Conservation (phyloP, 306 rosid species). For the Vigna reflexopilosa region DNA sequence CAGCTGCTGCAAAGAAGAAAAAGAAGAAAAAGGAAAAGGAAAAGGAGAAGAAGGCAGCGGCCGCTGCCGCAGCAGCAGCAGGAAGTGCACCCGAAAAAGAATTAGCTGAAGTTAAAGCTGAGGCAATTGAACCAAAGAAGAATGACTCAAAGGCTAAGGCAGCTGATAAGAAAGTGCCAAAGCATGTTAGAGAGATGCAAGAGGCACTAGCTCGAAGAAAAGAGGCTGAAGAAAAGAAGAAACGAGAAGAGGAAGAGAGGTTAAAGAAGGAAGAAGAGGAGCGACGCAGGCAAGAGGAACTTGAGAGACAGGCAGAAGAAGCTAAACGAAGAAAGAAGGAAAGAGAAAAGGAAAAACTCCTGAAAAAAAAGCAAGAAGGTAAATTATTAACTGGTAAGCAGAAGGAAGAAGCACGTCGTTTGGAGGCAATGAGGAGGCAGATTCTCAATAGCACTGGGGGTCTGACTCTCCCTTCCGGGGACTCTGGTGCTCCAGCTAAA, state of each 20-base stretch:
- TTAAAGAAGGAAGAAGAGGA: constrained; percentile 90
- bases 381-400: constrained; percentile 76
- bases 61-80: constrained; percentile 68
- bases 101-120: constrained; percentile 57
- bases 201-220: constrained; percentile 87
- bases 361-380: constrained; percentile 75
- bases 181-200: constrained; percentile 99
- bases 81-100: constrained; percentile 52
- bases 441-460: constrained; percentile 65
- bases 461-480: constrained; percentile 56
- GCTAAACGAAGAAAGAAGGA: constrained; percentile 84
- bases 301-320: constrained; percentile 85
- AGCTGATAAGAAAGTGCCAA: constrained; percentile 89
- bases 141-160: constrained; percentile 75
- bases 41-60: constrained; percentile 78
- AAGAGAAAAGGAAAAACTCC: constrained; percentile 84
- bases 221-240: constrained; percentile 86
- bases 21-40: constrained; percentile 85
- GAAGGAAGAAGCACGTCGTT: constrained; percentile 82
- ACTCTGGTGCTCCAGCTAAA: constrained; percentile 64
- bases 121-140: constrained; percentile 65
- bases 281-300: constrained; percentile 74
- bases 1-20: constrained; percentile 98
- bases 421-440: constrained; percentile 86
- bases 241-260: constrained; percentile 89